A percentile compares a stretch with the other conserved stretches of the same genome.
phyloP scores from a whole-genome alignment of 257 asterid species.

The Rauvolfia tetraphylla region DNA sequence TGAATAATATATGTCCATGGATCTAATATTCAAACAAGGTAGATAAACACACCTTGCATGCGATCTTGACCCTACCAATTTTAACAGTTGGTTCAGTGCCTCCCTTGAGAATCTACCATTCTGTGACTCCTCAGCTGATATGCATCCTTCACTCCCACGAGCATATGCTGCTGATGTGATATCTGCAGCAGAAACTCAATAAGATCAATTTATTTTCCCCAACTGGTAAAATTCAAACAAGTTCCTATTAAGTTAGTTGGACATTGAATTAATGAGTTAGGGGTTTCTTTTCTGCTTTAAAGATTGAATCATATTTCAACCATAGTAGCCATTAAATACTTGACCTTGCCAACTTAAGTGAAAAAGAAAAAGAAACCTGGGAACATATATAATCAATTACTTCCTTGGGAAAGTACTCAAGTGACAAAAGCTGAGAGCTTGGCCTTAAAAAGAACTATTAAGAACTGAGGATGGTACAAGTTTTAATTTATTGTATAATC shows the following conservation, averaged over 20 bases:
- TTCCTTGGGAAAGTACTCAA: background rate
- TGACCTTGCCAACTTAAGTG: background rate
- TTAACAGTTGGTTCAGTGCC: conserved; percentile 51
- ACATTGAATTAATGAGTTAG: background rate
- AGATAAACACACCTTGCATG: conserved; percentile 49
- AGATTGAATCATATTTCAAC: background rate
- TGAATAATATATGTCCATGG: background rate
- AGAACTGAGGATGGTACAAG: background rate
- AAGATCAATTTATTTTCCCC: background rate
- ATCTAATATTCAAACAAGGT: background rate
- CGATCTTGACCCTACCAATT: conserved; percentile 51
- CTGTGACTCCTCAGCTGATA: conserved; percentile 47
- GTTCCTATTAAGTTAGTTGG: background rate
- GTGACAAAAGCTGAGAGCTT: no score
- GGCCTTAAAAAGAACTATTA: background rate
- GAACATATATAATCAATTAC: background rate
- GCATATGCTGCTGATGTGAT: conserved; percentile 36
- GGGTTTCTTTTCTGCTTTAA: background rate
- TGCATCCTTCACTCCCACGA: conserved; percentile 29
- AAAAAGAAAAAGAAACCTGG: background rate
- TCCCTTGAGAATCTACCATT: conserved; percentile 50
- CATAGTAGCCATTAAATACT: background rate
- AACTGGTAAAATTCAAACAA: background rate
- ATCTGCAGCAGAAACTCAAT: conserved; percentile 36
- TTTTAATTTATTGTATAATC: background rate